Base-by-base conservation (phyloP, 306 rosid genomes). In the Lathyrus sativus region DNA sequence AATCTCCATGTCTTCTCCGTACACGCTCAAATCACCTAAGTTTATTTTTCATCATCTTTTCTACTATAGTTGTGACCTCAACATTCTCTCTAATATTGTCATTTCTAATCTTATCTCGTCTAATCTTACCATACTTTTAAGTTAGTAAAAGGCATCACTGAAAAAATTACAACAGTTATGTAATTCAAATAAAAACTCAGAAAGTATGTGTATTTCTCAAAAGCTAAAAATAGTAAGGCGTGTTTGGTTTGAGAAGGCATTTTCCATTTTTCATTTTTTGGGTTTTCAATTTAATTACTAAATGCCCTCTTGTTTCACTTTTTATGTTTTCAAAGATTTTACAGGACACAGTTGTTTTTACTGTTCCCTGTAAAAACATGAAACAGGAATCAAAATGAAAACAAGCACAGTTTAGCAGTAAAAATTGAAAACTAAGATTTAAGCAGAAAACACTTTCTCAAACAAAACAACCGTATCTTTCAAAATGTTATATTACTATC, bases 351-450 rank as follows among this genome's bases (percentile, higher is more conserved):
- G 1, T 18, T 17, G 7, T 17, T 50, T 54, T 4, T 3, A 54
- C 60, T 11, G 35, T 54, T 22, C n/a, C 60, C 15, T 7, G 24
- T 48, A n/a, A 48, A 15, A 48, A 6, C 3, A 14, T 48, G 54
- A 48, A 48, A 48, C 24, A 48, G 15, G 54, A 48, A 48, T 14
- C 5, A 48, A 22, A 48, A 48, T 48, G 54, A 48, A 48, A 48
- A 48, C n/a, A 54, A 26, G 31, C 8, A 53, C 58, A 54, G 35
- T 54, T 11, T 54, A 54, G n/a, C 35, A 53, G 14, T 54, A 54
- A 12, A 55, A 28, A 28, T 11, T 3, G 18, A 28, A 55, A 12
- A 15, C 17, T 3, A 11, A 55, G 9, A 55, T 26, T 12, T 55
- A 55, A 37, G n/a, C 38, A 11, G 15, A 12, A 12, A 46, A 46